Evolutionary conservation across 257 asterid genomes (phyloP), one percentile per base, ranked within the genome.

Genomic region (Jacaranda copaia): DNA sequence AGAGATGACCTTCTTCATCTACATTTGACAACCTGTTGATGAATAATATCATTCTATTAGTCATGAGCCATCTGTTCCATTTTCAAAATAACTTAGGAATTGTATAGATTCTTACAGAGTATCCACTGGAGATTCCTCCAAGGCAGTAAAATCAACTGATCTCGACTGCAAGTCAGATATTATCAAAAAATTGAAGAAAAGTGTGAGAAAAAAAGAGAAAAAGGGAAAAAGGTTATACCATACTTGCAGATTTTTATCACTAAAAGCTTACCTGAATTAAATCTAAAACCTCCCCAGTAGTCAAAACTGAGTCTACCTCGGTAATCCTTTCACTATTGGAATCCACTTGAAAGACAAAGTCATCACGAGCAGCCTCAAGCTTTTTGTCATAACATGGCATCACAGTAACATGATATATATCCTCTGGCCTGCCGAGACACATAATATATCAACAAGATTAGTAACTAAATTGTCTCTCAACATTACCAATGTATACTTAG

Each of bases 331-430:
- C 92, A 82, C 92, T 77, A 32, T 81, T 89, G 46, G 92, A 78
- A 74, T 86, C 93, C 42, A 80, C 86, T 74, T 91, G 89, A 81
- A 91, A 92, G 40, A 80, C 87, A 77, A 96, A 96, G 78, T 96
- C 99, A 69, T 96, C 98, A 58, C 99, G 91, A 78, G 93, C 84
- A 81, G 98, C 98, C 87, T 96, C 98, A 19, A 96, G 98, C 81
- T 96, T 96, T 85, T 96, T 96, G 86, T 96, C 99, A 84, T 96
- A 93, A 84, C 99, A 96, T 39, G 99, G 99, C 99, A 96, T 96
- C 84, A 96, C 91, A 4, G 99, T 90, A 67, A 92, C 99, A 82
- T 96, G 99, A 84, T 91, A 92, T 81, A 96, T 83, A 59, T 96
- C 99, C 79, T 90, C 97, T 42, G 97, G 85, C 83, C 99, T 93